These are phyloP conservation scores for Carex parvula DNA, from an alignment of 176 grass and related monocot genomes.

Conservation along the genomic window DNA sequence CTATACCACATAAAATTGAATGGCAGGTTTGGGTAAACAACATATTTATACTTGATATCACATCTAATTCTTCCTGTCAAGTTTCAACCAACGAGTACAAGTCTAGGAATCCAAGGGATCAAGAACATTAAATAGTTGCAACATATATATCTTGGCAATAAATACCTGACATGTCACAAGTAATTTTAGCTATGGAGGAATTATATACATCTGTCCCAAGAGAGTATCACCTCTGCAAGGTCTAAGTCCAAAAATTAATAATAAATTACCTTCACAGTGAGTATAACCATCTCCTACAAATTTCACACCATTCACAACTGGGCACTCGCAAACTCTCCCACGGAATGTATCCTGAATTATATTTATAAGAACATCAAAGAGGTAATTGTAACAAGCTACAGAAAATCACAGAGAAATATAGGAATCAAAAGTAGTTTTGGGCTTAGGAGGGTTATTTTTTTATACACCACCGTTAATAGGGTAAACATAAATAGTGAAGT, in stretches of 20 bases:
- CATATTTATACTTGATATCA: background rate
- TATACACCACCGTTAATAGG: background rate
- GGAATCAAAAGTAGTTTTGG: background rate
- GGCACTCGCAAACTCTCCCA: conserved; percentile 86
- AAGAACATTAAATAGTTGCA: background rate
- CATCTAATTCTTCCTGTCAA: background rate
- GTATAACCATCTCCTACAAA: conserved; percentile 95
- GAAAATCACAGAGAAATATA: background rate
- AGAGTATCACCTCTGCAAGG: background rate
- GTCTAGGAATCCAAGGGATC: background rate
- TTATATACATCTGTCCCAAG: background rate
- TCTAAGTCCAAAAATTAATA: background rate
- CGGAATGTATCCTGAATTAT: conserved; percentile 82
- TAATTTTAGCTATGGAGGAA: background rate
- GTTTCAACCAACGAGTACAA: background rate
- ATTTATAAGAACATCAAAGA: conserved; percentile 16
- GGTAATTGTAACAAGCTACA: background rate
- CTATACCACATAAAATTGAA: background rate
- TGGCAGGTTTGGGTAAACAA: background rate
- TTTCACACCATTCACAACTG: conserved; percentile 65
- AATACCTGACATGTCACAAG: background rate
- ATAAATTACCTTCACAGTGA: conserved; percentile 76
- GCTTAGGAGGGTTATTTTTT: background rate
- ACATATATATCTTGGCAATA: background rate
- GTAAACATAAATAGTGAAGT: background rate